Percentiles rank a stretch among this genome's conserved stretches.
Conservation (phyloP, 192 early-diverging fungal species). For the Umbelopsis isabellina region DNA sequence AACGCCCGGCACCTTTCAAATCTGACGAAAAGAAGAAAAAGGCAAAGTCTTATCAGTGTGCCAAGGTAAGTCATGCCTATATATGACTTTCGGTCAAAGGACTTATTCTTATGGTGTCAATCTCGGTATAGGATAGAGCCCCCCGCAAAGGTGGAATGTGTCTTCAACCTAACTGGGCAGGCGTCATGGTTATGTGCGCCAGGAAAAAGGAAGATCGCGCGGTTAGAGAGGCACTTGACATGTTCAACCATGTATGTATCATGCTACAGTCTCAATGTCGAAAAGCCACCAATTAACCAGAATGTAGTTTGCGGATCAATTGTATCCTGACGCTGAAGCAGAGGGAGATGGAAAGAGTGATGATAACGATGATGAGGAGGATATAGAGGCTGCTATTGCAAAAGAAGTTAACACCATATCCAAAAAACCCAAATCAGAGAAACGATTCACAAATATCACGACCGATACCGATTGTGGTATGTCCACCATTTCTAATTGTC, state of each 20-base stretch:
- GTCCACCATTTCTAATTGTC: background rate
- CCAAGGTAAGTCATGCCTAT: slow-evolving; percentile 20
- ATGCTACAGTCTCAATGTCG: background rate
- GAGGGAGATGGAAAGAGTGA: slow-evolving; percentile 20
- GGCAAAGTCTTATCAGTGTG: slow-evolving; percentile 27
- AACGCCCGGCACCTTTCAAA: slow-evolving; percentile 1
- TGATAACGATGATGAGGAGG: slow-evolving; percentile 46
- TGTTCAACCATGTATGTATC: slow-evolving; percentile 48
- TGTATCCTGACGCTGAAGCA: slow-evolving; percentile 21
- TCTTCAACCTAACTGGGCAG: slow-evolving; percentile 50
- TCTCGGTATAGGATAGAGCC: background rate
- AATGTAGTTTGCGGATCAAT: slow-evolving; percentile 26
- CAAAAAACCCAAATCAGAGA: slow-evolving; percentile 47
- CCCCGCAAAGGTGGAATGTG: slow-evolving; percentile 38
- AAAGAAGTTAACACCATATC: slow-evolving; percentile 51
- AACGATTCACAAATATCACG: slow-evolving; percentile 49
- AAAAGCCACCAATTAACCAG: background rate
- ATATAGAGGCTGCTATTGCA: slow-evolving; percentile 55
- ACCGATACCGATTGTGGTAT: slow-evolving; percentile 58
- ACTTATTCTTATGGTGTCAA: background rate
- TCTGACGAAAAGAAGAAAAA: slow-evolving; percentile 31
- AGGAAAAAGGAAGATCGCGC: slow-evolving; percentile 47
- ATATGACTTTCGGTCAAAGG: background rate
- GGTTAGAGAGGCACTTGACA: slow-evolving; percentile 50
- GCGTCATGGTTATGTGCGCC: slow-evolving; percentile 55